These are phyloP conservation scores for Paraleonurus japonicus DNA, from an alignment of 257 asterid species.

Conservation along the genomic window DNA sequence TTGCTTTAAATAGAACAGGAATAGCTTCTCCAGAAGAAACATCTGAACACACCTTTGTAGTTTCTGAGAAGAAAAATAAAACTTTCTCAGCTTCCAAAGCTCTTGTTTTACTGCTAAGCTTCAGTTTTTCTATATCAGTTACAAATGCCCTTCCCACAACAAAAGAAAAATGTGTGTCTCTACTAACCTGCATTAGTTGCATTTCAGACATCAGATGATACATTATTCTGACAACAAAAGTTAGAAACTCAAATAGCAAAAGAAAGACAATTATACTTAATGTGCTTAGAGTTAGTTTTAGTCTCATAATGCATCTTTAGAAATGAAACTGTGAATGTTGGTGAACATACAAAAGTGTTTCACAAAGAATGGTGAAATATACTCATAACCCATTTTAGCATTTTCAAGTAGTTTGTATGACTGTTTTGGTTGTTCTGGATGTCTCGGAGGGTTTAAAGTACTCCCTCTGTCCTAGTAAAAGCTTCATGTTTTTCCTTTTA, in stretches of 20 bases:
- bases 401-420: constrained; percentile 7
- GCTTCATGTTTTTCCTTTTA: no score
- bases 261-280: constrained; percentile 10
- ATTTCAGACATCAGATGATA: constrained; percentile 24
- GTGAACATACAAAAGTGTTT: constrained; percentile 1
- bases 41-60: constrained; percentile 63
- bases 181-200: constrained; percentile 75
- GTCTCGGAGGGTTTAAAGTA: neutral
- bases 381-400: constrained; percentile 4
- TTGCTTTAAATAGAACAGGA: constrained; percentile 15
- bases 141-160: constrained; percentile 99
- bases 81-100: constrained; percentile 87
- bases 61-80: constrained; percentile 72
- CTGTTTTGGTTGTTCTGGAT: constrained; percentile 1
- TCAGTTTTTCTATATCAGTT: constrained; percentile 95
- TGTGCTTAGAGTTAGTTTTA: neutral
- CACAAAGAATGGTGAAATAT: constrained; percentile 3
- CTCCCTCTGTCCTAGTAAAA: no score
- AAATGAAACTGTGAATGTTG: constrained; percentile 10
- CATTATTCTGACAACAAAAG: constrained; percentile 26
- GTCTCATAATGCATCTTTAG: constrained; percentile 17
- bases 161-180: constrained; percentile 96
- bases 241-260: constrained; percentile 13
- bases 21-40: constrained; percentile 1
- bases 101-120: constrained; percentile 89